Evolutionary conservation across 2,329 filamentous ascomycete species (phyloP), one percentile per base, ranked within the genome.

Genomic region (Bipolaris bicolor): DNA sequence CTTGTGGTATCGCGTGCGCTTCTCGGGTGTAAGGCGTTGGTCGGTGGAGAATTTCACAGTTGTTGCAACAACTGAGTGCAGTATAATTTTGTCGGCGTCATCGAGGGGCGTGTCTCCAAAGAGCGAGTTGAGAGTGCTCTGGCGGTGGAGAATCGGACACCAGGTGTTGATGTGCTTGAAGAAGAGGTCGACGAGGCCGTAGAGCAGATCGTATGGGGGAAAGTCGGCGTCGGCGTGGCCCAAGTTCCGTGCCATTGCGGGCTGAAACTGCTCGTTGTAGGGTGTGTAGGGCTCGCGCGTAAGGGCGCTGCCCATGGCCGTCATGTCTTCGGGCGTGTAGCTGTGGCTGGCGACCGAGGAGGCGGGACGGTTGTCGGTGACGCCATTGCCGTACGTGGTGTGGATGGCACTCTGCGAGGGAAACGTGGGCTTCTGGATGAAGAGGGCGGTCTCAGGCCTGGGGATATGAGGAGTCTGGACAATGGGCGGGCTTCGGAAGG

Each of bases 31-130:
- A 29, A 97, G 81, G 43, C 91, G 84, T 20, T 82, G 76, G 72
- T 97, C 92, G 3, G 85, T 88, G 0, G 91, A 96, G 73, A 92
- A 97, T 26, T 91, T 87, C 62, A 97, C 80, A 0, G 92, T 93
- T 0, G 92, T 95, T 1, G 92, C 92, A 3, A 97, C 91, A 53
- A 97, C 96, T 5, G 93, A 90, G 75, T 96, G 91, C 5, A 97
- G 81, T 13, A 97, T 80, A 52, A 96, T 89, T 40, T 89, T 84
- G 71, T 97, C 92, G 1, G 89, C 88, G 75, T 96, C 91, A 36
- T 93, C 90, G 1, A 95, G 79, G 1, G 88, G 85, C 65, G 65
- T 79, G 76, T 13, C 86, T 0, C 91, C 91, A 65, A 97, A 97
- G 0, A 97, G 82, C 0, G 88, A 87, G 66, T 96, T 90, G 7